Evolutionary conservation across 768 basidiomycete genomes (phyloP).

Genomic region (Podaxis rugospora): DNA sequence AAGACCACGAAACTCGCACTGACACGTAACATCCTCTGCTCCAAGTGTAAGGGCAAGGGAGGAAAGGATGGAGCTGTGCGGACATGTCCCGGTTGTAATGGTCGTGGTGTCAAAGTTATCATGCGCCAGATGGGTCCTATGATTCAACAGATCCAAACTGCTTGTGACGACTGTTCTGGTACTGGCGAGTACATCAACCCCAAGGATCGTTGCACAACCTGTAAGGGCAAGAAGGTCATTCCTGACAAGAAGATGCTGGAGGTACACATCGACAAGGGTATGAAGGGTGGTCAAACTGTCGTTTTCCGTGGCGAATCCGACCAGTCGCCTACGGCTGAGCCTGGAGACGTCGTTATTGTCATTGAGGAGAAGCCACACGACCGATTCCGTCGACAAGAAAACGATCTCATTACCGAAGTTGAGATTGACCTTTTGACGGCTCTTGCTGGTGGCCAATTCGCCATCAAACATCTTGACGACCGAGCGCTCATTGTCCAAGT

Average conservation of each 20-base stretch:
- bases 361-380: conserved; percentile 92
- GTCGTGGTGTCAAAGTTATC: conserved; percentile 87
- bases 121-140: conserved; percentile 98
- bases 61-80: conserved; percentile 96
- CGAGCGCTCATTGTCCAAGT: conserved; percentile 81
- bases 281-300: conserved; percentile 92
- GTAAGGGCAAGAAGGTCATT: conserved; percentile 93
- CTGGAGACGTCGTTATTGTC: conserved; percentile 94
- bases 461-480: conserved; percentile 92
- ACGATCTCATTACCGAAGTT: conserved; percentile 81
- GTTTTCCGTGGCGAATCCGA: conserved; percentile 89
- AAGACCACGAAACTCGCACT: conserved; percentile 98
- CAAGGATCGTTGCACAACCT: conserved; percentile 88
- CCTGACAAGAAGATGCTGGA: conserved; percentile 97
- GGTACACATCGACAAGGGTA: conserved; percentile 97
- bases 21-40: conserved; percentile 91
- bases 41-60: conserved; percentile 92
- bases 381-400: conserved; percentile 83
- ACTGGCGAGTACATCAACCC: conserved; percentile 93
- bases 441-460: conserved; percentile 85
- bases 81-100: conserved; percentile 71
- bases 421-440: conserved; percentile 93
- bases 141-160: conserved; percentile 98
- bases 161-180: conserved; percentile 90
- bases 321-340: conserved; percentile 81